These are phyloP conservation scores for Bretschneidera sinensis DNA, from an alignment of 345 rosid genomes.

Conservation along the genomic window DNA sequence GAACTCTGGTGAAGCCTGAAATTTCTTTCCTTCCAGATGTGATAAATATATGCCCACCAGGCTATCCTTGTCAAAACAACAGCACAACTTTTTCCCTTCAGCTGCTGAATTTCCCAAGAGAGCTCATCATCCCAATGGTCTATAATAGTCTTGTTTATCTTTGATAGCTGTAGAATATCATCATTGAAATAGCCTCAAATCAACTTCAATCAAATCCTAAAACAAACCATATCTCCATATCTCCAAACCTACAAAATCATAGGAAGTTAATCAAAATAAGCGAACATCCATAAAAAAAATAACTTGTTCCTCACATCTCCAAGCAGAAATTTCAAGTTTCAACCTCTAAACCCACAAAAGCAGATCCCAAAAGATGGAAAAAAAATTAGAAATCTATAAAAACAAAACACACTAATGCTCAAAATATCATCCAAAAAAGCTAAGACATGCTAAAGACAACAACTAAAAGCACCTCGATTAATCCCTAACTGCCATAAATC, in stretches of 20 bases:
- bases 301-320: not conserved
- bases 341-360: too few species aligned
- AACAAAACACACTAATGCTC: conserved; percentile 8
- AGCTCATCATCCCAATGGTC: too few species aligned
- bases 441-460: not conserved
- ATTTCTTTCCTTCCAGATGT: too few species aligned
- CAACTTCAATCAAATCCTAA: conserved; percentile 19
- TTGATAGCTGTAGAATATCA: too few species aligned
- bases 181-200: conserved; percentile 5
- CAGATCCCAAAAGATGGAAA: too few species aligned
- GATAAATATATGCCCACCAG: too few species aligned
- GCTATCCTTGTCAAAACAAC: too few species aligned
- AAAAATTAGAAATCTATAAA: conserved; percentile 11
- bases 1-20: too few species aligned
- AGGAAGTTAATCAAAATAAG: not conserved
- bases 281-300: conserved; percentile 3
- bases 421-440: conserved; percentile 14
- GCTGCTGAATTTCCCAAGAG: too few species aligned
- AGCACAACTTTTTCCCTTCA: too few species aligned
- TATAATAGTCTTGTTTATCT: too few species aligned
- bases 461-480: conserved; percentile 35
- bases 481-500: conserved; percentile 28
- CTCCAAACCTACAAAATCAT: conserved; percentile 13
- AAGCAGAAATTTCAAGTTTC: conserved; percentile 16
- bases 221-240: conserved; percentile 22